These are phyloP conservation scores for Aspergillus sp. DNA, from an alignment of 2,329 filamentous ascomycete species.

Conservation along the genomic window DNA sequence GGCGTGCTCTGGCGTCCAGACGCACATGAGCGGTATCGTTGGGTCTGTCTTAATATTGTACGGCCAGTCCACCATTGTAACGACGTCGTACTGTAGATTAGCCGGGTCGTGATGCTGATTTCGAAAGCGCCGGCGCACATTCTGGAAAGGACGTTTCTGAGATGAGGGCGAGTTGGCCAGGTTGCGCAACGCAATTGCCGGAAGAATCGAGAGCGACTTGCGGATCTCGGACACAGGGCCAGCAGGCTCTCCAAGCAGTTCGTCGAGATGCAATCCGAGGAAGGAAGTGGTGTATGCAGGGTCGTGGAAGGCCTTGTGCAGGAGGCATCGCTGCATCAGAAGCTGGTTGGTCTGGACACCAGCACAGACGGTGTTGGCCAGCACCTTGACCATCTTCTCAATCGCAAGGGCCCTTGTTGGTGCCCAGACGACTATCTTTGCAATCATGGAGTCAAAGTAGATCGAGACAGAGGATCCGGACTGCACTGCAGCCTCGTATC, in stretches of 20 bases:
- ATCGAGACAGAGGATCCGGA: neutral
- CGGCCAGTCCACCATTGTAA: slow-evolving; percentile 16
- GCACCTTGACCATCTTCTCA: neutral
- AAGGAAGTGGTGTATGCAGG: slow-evolving; percentile 35
- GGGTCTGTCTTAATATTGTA: neutral
- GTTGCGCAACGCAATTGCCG: neutral
- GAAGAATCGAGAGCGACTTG: neutral
- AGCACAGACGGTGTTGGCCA: neutral
- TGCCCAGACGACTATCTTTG: slow-evolving; percentile 3
- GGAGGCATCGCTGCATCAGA: slow-evolving; percentile 28
- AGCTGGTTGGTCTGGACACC: slow-evolving; percentile 16
- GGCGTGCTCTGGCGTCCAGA: slow-evolving; percentile 16
- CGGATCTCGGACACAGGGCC: neutral
- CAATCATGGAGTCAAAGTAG: slow-evolving; percentile 5
- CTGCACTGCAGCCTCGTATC: neutral
- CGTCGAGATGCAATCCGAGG: slow-evolving; percentile 24
- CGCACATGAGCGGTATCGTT: slow-evolving; percentile 12
- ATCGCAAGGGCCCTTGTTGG: neutral
- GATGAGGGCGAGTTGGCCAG: neutral
- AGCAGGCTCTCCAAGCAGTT: slow-evolving; percentile 21
- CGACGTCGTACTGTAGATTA: slow-evolving; percentile 27
- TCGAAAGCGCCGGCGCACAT: slow-evolving; percentile 29
- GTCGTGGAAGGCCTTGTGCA: slow-evolving; percentile 47
- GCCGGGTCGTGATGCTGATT: slow-evolving; percentile 38
- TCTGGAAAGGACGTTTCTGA: slow-evolving; percentile 19